Evolutionary conservation across 805 yeast species (phyloP).

Genomic region (Yamadazyma sp.): DNA sequence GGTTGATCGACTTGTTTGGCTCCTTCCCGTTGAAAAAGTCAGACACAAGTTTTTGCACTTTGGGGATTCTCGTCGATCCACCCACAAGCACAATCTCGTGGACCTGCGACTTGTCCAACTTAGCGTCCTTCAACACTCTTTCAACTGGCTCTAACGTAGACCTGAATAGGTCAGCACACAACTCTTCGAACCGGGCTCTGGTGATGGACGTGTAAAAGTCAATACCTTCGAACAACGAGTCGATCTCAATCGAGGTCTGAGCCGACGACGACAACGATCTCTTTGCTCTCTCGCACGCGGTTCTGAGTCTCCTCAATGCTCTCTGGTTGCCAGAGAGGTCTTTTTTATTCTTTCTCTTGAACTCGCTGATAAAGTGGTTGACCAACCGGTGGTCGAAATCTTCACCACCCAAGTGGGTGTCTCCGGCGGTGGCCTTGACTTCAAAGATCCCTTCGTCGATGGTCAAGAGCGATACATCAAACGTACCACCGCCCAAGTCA

Average conservation of each 20-base stretch:
- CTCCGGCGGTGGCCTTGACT: constrained; percentile 93
- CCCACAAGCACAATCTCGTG: constrained; percentile 97
- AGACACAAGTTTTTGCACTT: constrained; percentile 91
- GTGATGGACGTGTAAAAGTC: constrained; percentile 94
- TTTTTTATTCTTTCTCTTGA: constrained; percentile 89
- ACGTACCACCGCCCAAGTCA: constrained; percentile 98
- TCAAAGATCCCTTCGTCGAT: constrained; percentile 92
- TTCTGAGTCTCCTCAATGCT: constrained; percentile 90
- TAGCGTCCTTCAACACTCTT: constrained; percentile 92
- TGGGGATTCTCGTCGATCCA: constrained; percentile 99
- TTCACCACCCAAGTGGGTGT: constrained; percentile 97
- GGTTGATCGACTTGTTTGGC: constrained; percentile 96
- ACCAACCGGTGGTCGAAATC: constrained; percentile 90
- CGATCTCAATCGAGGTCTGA: constrained; percentile 95
- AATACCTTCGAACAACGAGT: constrained; percentile 89
- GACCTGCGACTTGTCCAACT: constrained; percentile 79
- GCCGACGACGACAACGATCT: constrained; percentile 93
- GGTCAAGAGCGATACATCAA: constrained; percentile 84
- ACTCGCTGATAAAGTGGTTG: constrained; percentile 85
- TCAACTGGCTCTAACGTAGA: constrained; percentile 95
- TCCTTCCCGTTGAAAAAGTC: constrained; percentile 90
- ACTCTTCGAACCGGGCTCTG: constrained; percentile 97
- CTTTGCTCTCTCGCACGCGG: constrained; percentile 98
- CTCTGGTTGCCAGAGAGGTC: constrained; percentile 80
- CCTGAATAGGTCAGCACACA: constrained; percentile 89